Conservation (phyloP, 2,329 filamentous ascomycete species). For the Sarocladium brachiariae region DNA sequence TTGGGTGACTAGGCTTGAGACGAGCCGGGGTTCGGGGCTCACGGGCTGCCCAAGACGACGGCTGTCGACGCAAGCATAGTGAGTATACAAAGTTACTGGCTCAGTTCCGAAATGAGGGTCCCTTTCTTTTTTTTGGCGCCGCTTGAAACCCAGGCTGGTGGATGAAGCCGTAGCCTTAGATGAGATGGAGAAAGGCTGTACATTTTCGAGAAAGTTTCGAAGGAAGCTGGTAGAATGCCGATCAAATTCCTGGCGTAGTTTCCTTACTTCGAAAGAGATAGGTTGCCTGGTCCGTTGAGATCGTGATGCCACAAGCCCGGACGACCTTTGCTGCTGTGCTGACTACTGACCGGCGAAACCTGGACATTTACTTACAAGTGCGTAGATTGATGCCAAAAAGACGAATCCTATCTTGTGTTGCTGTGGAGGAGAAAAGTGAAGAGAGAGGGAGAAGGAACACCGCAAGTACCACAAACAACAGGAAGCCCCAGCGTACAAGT, state of each 20-base stretch:
- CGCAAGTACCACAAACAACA: background rate
- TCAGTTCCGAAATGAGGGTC: conserved; percentile 6
- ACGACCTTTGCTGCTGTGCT: too few species aligned
- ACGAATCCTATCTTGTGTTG: too few species aligned
- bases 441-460: too few species aligned
- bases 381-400: background rate
- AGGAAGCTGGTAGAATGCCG: background rate
- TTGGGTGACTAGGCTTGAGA: background rate
- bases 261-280: too few species aligned
- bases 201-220: background rate
- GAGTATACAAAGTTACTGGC: background rate
- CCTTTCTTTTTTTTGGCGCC: background rate
- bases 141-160: background rate
- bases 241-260: too few species aligned
- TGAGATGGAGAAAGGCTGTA: background rate
- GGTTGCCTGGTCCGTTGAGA: too few species aligned
- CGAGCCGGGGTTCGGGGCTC: background rate
- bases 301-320: too few species aligned
- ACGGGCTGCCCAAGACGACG: too few species aligned
- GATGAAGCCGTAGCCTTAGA: background rate
- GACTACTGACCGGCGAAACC: too few species aligned
- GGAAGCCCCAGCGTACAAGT: background rate
- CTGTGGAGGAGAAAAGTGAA: background rate
- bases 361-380: too few species aligned
- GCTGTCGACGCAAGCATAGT: too few species aligned